Evolutionary conservation across 805 yeast genomes (phyloP).

Genomic region (Dipodascus albidus): DNA sequence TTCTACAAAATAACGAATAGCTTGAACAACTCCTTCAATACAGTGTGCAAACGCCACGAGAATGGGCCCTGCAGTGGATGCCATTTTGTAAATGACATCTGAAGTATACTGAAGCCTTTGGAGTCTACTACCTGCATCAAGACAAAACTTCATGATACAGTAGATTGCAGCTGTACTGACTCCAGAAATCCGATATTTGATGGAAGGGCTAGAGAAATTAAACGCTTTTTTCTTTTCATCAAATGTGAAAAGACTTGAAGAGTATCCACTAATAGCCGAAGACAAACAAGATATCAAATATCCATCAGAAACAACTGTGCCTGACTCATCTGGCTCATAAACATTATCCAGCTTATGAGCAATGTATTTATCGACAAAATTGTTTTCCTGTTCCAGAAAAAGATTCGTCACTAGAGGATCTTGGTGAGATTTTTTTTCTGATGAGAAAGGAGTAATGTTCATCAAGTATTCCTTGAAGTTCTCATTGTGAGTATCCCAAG

Average conservation of each 20-base stretch:
- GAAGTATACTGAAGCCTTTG: background rate
- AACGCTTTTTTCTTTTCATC: background rate
- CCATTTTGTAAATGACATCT: background rate
- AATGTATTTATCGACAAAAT: background rate
- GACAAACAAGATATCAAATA: background rate
- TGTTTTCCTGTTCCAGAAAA: background rate
- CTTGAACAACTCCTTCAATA: background rate
- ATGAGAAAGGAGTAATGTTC: background rate
- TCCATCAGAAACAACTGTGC: background rate
- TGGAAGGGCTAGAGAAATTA: background rate
- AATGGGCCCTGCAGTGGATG: background rate
- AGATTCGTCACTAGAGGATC: background rate
- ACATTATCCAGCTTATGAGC: background rate
- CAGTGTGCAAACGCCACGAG: conserved; percentile 2
- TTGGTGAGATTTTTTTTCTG: background rate
- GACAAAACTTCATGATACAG: background rate
- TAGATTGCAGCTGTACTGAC: background rate
- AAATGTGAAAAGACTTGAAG: background rate
- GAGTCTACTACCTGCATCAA: background rate
- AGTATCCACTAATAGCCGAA: background rate
- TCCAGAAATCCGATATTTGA: background rate
- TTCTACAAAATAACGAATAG: background rate
- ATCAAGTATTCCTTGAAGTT: background rate
- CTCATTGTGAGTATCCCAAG: background rate
- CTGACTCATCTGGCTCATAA: background rate